A percentile compares a stretch with the other conserved stretches of the same genome.
Conservation (phyloP, 1,139 yeast species). For the Candida sanyaensis region DNA sequence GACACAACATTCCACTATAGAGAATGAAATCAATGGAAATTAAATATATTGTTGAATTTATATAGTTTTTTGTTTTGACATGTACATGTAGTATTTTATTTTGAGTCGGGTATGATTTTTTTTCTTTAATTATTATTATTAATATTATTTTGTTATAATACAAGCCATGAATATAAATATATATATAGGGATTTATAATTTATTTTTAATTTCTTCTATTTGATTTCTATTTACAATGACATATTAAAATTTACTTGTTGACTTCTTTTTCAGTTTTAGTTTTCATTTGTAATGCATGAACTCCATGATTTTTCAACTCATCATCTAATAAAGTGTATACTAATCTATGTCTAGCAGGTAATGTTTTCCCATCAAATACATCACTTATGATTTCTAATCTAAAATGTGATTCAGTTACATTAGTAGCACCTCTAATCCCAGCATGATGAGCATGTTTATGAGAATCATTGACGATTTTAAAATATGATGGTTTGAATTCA, state of each 20-base stretch:
- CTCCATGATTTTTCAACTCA: constrained; percentile 68
- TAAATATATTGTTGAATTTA: constrained; percentile 2
- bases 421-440: constrained; percentile 73
- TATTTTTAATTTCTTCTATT: constrained; percentile 4
- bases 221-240: background rate
- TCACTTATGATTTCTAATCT: constrained; percentile 70
- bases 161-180: too few relatives aligned
- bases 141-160: background rate
- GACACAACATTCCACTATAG: constrained; percentile 13
- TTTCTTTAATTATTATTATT: background rate
- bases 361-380: constrained; percentile 61
- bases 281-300: constrained; percentile 88
- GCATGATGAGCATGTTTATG: constrained; percentile 88
- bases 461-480: constrained; percentile 77
- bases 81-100: background rate
- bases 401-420: constrained; percentile 85
- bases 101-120: background rate
- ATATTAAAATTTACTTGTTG: constrained; percentile 22
- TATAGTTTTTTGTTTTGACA: background rate
- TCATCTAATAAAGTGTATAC: constrained; percentile 70
- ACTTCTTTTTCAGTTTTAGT: constrained; percentile 76
- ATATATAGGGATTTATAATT: background rate
- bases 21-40: constrained; percentile 11
- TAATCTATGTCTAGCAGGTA: constrained; percentile 79
- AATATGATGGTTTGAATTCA: constrained; percentile 50